Base-by-base conservation (phyloP, 73 alveolate species). In the Tetrahymena thermophila region DNA sequence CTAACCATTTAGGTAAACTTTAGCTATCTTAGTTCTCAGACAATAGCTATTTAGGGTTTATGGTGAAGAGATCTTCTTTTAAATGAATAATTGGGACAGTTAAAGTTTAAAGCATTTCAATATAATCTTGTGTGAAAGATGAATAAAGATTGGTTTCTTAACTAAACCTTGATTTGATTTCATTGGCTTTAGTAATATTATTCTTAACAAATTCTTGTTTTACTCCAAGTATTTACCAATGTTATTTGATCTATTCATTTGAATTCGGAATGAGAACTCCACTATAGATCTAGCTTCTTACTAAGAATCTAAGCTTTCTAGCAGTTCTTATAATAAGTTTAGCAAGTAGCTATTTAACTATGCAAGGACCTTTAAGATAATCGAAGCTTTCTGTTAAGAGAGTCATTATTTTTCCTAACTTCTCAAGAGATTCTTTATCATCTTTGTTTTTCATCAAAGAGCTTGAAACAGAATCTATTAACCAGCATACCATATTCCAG, bases 401-500 rank as follows among this genome's bases (percentile, higher is more conserved):
- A 34, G 56, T 28, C 84, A 50, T 85, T 14, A 95, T 43, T 17
- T 44, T 43, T 35, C 93, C 83, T 11, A 95, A 21, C 40, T 95
- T 89, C 0, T 93, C 56, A n/a, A 89, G 35, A 19, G 89, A 71
- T 31, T 71, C 89, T 31, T 71, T 71, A 71, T 71, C 89, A 71
- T 95, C 85, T 50, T 56, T 50, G 34, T 89, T 93, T 38, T 95
- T 50, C 58, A 95, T 50, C 31, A 89, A 57, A 28, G 94, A 85
- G 17, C 95, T 95, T 0, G 95, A 43, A 56, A 95, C 71, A 17
- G 43, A 85, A 95, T 96, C 97, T 23, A 97, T 97, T 15, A 95
- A 43, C 97, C 97, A 96, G 89, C 97, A 96, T 15, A 95, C 85
- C 35, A 94, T 85, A 16, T 97, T 97, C 98, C 98, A 97, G 17